Evolutionary conservation across 352 stramenopile species (phyloP), one percentile per base, ranked within the genome.

Genomic region (Plasmopara halstedii): DNA sequence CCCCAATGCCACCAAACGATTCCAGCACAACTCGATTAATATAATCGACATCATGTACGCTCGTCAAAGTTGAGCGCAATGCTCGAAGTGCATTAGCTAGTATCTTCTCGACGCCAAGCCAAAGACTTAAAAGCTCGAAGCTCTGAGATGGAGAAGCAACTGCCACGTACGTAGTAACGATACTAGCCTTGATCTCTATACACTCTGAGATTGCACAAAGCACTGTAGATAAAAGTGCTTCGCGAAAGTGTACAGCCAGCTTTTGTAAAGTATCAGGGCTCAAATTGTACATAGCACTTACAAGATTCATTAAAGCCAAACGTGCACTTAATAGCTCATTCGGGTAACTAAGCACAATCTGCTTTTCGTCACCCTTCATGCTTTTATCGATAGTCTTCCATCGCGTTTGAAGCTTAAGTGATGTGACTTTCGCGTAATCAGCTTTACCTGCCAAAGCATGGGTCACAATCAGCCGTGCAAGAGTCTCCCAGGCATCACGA

Each of bases 391-490:
- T 44, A 11, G 53, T 36, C 22, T 67, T 43, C 26, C 51, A 64
- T 22, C 69, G 73, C 50, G 82, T 74, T 13, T 88, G 68, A 9
- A 87, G 47, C 22, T 69, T 64, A 4, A 88, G 38, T 6, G 48
- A 58, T 10, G 67, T 56, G 32, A 83, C 53, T 29, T 72, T 76
- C 1, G 73, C 64, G 21, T 57, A 46, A n/a, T 84, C 74, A 15
- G 63, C 49, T 50, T 88, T 91, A 14, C 73, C 80, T 0, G 68
- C 58, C 34, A 91, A 56, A 0, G 66, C 68, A 50, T 88, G 66
- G 7, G 53, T 74, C 20, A 91, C 56, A 13, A 83, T 25, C 40
- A 68, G 60, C 38, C 67, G 67, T 15, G 60, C 64, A 0, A 77
- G 52, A 4, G 64, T 63, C 17, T 71, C 73, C 78, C 78, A 89